Evolutionary conservation across 1,284 basidiomycete species (phyloP).

Genomic region (Psilocybe mexicana): DNA sequence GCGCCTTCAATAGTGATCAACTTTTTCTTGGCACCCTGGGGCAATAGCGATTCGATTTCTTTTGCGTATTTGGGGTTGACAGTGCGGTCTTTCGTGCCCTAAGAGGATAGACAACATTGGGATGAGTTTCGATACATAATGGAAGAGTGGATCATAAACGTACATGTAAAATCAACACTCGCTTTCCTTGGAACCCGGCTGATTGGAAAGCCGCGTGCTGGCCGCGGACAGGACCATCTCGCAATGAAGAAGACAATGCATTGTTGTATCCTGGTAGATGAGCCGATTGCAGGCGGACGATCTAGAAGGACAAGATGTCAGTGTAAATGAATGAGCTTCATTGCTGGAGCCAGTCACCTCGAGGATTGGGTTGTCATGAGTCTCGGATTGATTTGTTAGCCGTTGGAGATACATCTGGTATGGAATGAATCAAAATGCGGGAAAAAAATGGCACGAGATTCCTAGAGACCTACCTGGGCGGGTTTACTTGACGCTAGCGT

Average conservation of each 20-base stretch:
- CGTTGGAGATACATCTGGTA: constrained; percentile 49
- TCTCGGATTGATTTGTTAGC: constrained; percentile 35
- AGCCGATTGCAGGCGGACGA: constrained; percentile 72
- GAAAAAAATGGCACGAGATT: neutral
- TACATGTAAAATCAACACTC: constrained; percentile 67
- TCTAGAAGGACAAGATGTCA: constrained; percentile 30
- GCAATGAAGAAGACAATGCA: constrained; percentile 71
- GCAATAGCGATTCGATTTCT: constrained; percentile 54
- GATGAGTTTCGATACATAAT: neutral
- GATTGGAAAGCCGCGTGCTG: constrained; percentile 51
- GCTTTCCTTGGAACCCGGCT: constrained; percentile 45
- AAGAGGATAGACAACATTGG: neutral
- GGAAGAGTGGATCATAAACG: constrained; percentile 24
- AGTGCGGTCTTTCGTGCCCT: constrained; percentile 69
- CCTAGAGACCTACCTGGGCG: constrained; percentile 48
- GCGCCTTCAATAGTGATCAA: constrained; percentile 61
- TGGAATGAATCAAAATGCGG: neutral
- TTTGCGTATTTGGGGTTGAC: constrained; percentile 63
- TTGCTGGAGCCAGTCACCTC: constrained; percentile 28
- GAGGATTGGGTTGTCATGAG: constrained; percentile 28
- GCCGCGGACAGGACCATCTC: constrained; percentile 71
- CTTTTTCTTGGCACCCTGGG: constrained; percentile 40
- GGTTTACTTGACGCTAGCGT: constrained; percentile 58
- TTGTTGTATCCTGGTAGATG: constrained; percentile 71
- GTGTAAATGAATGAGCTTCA: neutral